These are phyloP conservation scores for Shiraia sp. DNA, from an alignment of 2,329 filamentous ascomycete genomes.

Conservation along the genomic window DNA sequence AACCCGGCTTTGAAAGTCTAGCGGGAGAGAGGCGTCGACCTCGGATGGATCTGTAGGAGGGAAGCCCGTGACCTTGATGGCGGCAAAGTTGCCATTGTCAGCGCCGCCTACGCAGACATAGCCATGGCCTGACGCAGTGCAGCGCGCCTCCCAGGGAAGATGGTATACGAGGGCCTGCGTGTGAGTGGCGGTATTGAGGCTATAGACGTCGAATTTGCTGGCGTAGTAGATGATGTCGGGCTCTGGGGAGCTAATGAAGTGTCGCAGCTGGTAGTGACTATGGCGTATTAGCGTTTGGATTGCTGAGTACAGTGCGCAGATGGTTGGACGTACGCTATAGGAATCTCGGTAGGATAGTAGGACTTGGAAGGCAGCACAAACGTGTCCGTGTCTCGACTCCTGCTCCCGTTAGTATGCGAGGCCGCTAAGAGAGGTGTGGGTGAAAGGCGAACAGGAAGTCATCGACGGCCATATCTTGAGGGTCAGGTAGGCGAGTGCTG, in stretches of 20 bases:
- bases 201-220: conserved; percentile 65
- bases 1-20: conserved; percentile 50
- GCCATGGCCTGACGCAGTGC: conserved; percentile 80
- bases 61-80: conserved; percentile 65
- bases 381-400: conserved; percentile 51
- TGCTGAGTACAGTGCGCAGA: background rate
- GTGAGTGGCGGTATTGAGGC: conserved; percentile 67
- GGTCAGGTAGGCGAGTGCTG: conserved; percentile 27
- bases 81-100: conserved; percentile 83
- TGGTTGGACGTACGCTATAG: conserved; percentile 49
- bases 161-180: conserved; percentile 72
- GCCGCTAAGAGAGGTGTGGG: background rate
- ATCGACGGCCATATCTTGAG: conserved; percentile 44
- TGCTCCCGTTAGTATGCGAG: conserved; percentile 28
- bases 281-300: too few species aligned
- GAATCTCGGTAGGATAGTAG: conserved; percentile 55
- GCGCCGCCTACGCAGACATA: conserved; percentile 89
- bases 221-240: conserved; percentile 84
- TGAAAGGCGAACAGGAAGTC: conserved; percentile 38
- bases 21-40: conserved; percentile 61
- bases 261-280: conserved; percentile 89
- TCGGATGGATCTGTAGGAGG: conserved; percentile 50
- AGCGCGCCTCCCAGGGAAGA: conserved; percentile 72
- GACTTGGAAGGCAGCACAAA: conserved; percentile 50
- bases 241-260: conserved; percentile 81